Percentiles rank a stretch among this genome's conserved stretches.
Evolutionary conservation across 169 alveolate genomes (phyloP).

Genomic region (Cryptosporidium sp.): DNA sequence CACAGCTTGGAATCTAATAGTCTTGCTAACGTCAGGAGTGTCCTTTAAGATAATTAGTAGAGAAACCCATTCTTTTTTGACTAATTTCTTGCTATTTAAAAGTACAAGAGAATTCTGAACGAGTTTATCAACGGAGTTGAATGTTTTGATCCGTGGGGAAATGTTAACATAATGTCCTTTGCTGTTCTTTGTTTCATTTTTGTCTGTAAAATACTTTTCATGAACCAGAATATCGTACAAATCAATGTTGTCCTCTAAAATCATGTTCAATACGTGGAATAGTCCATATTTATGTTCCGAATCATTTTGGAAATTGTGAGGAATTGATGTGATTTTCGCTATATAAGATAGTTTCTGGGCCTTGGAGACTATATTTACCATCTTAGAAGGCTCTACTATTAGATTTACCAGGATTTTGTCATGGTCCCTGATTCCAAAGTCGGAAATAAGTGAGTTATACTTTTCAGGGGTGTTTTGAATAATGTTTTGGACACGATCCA

Average conservation of each 20-base stretch:
- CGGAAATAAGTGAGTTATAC: neutral
- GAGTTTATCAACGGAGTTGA: conserved; percentile 21
- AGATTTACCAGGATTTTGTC: conserved; percentile 5
- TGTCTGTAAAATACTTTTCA: conserved; percentile 15
- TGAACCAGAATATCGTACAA: conserved; percentile 28
- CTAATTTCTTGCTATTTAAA: conserved; percentile 1
- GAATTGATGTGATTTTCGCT: conserved; percentile 26
- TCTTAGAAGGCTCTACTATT: conserved; percentile 1
- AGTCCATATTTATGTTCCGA: neutral
- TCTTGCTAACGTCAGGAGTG: conserved; percentile 6
- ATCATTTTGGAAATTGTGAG: neutral
- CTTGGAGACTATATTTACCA: conserved; percentile 18
- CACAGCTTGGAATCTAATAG: neutral
- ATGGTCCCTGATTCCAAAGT: neutral
- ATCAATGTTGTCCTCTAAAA: conserved; percentile 11
- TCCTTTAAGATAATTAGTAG: conserved; percentile 10
- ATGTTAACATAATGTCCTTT: conserved; percentile 11
- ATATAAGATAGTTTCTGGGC: conserved; percentile 7
- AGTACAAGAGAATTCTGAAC: conserved; percentile 4
- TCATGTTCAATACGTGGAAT: conserved; percentile 3
- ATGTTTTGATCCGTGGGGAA: neutral
- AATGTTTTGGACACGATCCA: neutral
- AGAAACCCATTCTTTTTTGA: conserved; percentile 8
- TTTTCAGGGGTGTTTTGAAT: conserved; percentile 19
- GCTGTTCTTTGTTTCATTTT: neutral